Conservation (phyloP, 495 filamentous ascomycete species). For the Pseudotulostoma volvatum region DNA sequence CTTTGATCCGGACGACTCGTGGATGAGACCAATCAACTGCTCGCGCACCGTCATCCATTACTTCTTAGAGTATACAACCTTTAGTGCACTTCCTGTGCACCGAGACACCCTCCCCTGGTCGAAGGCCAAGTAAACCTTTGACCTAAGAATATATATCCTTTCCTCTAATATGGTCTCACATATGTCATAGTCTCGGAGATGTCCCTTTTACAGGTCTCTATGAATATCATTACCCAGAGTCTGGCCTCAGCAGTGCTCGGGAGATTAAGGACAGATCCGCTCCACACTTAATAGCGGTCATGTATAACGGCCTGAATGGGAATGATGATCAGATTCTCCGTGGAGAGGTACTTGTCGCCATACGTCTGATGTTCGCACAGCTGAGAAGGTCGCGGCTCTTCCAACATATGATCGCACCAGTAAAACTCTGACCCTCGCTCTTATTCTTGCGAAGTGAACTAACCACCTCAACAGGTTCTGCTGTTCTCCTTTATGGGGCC, state of each 20-base stretch:
- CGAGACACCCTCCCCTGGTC: no score
- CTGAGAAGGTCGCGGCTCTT: slow-evolving; percentile 4
- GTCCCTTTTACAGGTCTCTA: no score
- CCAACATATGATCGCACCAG: slow-evolving; percentile 5
- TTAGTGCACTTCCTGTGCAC: no score
- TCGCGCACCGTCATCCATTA: not conserved
- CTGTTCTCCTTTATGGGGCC: slow-evolving; percentile 1
- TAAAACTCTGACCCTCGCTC: not conserved
- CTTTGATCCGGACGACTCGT: not conserved
- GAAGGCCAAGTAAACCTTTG: no score
- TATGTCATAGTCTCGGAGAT: no score
- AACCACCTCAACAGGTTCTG: not conserved
- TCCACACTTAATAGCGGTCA: slow-evolving; percentile 7
- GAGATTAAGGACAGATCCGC: not conserved
- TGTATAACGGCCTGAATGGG: slow-evolving; percentile 5
- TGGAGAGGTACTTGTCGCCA: slow-evolving; percentile 4
- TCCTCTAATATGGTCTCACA: no score
- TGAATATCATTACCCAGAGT: slow-evolving; percentile 1
- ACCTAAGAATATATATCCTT: no score
- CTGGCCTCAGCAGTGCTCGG: not conserved
- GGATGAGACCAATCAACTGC: not conserved
- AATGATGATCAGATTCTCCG: slow-evolving; percentile 4
- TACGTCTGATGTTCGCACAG: slow-evolving; percentile 6
- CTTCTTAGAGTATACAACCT: not conserved
- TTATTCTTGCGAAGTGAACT: slow-evolving; percentile 1